A percentile compares a stretch with the other conserved stretches of the same genome.
Conservation (phyloP, 768 basidiomycete genomes). For the Lentinula guzmanii region DNA sequence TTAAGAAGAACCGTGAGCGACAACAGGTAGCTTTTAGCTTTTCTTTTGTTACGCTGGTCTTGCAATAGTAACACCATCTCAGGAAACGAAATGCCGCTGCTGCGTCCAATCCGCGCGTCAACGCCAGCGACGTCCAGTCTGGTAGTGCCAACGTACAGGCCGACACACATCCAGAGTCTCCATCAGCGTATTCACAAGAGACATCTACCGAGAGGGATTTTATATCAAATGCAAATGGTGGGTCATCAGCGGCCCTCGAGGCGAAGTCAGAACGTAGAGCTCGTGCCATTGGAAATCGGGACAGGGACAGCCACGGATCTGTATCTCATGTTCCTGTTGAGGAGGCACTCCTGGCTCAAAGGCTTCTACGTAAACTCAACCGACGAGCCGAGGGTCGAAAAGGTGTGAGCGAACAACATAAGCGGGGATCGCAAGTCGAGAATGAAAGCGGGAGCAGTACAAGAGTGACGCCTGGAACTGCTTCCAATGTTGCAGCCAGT, state of each 20-base stretch:
- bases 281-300: background rate
- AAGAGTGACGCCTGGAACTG: background rate
- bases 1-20: background rate
- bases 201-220: background rate
- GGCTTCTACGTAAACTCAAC: constrained; percentile 13
- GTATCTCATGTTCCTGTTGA: constrained; percentile 9
- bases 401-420: background rate
- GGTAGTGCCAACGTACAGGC: background rate
- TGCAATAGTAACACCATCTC: background rate
- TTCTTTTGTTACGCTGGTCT: background rate
- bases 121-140: background rate
- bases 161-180: background rate
- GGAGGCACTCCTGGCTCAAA: constrained; percentile 16
- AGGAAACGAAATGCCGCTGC: background rate
- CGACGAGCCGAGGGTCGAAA: background rate
- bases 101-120: background rate
- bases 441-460: background rate
- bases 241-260: background rate
- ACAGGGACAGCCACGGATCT: background rate
- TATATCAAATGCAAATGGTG: background rate
- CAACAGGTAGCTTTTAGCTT: too few relatives aligned
- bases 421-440: too few relatives aligned
- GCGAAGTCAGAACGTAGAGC: background rate
- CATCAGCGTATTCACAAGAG: background rate
- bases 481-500: background rate